Base-by-base conservation (phyloP, 1,284 basidiomycete genomes). In the Cystobasidium pallidum region DNA sequence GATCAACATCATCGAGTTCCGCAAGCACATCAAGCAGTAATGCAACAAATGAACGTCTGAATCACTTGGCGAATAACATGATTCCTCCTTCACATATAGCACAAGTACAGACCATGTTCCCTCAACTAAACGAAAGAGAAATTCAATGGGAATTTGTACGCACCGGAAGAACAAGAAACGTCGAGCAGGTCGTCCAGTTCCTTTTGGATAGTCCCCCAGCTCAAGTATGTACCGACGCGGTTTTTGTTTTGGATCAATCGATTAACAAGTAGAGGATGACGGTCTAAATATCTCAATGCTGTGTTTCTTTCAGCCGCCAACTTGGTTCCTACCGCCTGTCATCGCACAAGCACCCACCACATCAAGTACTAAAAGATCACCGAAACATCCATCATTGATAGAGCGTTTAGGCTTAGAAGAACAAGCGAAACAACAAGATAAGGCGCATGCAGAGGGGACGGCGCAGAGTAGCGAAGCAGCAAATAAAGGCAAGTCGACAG, bases 51-150 rank as follows among this genome's bases (percentile, higher is more conserved):
- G 59, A 71, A 21, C 59, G 68, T 19, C 21, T 55, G 11, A 71
- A 70, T 47, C 32, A 58, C 13, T 39, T 71, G 24, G 59, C 59
- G 26, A 51, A 47, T 24, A 17, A 49, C 43, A 30, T 24, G 19
- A 43, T 71, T 30, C 61, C 68, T 8, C 24, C 49, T 10, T 58
- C 45, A n/a, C 32, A 58, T 17, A 21, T 71, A 10, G 68, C 54
- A 1, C 68, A 71, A 55, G 68, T 59, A 28, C 68, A 57, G 41
- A 47, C 68, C 51, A 52, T 71, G 61, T 71, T 71, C 49, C 68
- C 68, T 30, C 68, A 71, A 28, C 34, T 71, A 0, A 36, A 34
- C 11, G 68, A 71, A 32, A 43, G 68, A 24, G 59, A 57, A 21
- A 51, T 71, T 7, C 43, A 58, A 39, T 71, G 68, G 68, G 59